phyloP scores from a whole-genome alignment of 176 grass and related monocot genomes.

The Bothriochloa decipiens region DNA sequence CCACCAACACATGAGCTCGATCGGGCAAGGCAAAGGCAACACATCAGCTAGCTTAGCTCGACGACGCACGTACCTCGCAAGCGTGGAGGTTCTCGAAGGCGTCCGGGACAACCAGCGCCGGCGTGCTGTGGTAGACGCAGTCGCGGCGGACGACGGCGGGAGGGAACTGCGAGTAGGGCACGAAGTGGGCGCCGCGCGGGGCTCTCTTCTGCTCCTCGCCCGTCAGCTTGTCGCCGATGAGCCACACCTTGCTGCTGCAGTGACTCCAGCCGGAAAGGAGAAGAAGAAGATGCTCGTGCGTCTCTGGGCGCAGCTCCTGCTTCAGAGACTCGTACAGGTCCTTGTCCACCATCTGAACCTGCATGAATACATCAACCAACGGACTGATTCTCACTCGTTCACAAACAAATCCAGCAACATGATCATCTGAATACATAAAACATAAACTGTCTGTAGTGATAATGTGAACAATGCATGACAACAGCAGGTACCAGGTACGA shows the following conservation, averaged over 20 bases:
- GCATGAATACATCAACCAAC: not conserved
- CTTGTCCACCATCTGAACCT: conserved; percentile 53
- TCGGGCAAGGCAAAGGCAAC: too few relatives aligned
- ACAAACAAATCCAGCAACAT: not conserved
- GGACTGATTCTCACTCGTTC: too few relatives aligned
- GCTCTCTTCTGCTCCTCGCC: conserved; percentile 59
- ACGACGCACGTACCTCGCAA: conserved; percentile 58
- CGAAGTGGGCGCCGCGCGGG: conserved; percentile 44
- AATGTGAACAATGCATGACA: too few relatives aligned
- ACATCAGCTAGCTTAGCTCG: too few relatives aligned
- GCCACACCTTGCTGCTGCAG: conserved; percentile 44
- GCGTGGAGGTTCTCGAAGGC: conserved; percentile 70
- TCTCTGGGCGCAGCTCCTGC: conserved; percentile 37
- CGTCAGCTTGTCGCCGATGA: conserved; percentile 64
- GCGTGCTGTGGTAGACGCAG: conserved; percentile 69
- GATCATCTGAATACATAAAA: too few relatives aligned
- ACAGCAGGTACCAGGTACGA: not conserved
- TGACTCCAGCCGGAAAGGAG: conserved; percentile 28
- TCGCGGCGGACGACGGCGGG: conserved; percentile 35
- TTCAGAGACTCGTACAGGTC: conserved; percentile 40
- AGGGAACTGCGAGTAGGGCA: conserved; percentile 79
- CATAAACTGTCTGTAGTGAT: too few relatives aligned
- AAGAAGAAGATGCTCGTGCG: conserved; percentile 40
- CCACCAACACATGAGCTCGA: too few relatives aligned
- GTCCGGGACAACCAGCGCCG: conserved; percentile 60